Percentiles rank a stretch among this genome's conserved stretches.
Evolutionary conservation across 2,329 filamentous ascomycete species (phyloP).

Genomic region (Sporothrix protearum): DNA sequence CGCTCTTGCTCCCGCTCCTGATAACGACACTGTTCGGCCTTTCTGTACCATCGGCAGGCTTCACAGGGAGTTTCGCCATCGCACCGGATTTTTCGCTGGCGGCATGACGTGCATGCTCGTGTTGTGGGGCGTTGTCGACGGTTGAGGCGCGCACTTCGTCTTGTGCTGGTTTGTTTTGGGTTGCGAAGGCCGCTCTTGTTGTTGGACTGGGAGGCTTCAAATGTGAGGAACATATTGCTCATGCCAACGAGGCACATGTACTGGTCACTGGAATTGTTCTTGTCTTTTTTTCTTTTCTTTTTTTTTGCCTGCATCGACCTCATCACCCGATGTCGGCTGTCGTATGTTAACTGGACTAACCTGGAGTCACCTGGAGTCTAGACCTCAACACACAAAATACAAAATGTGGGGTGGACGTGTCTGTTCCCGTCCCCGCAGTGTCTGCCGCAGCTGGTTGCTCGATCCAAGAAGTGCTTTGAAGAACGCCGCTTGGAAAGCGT

Average conservation of each 20-base stretch:
- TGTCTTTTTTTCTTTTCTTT: too few relatives aligned
- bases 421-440: not conserved
- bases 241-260: too few relatives aligned
- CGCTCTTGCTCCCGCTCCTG: not conserved
- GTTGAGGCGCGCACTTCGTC: slow-evolving; percentile 9
- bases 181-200: slow-evolving; percentile 4
- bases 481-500: not conserved
- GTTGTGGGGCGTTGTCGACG: not conserved
- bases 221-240: slow-evolving; percentile 7
- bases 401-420: not conserved
- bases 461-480: not conserved
- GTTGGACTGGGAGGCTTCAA: not conserved
- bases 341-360: too few relatives aligned
- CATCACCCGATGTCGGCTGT: not conserved
- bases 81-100: not conserved
- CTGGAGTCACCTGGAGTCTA: not conserved
- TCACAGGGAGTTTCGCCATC: slow-evolving; percentile 2
- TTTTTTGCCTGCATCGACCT: too few relatives aligned
- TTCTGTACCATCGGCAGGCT: slow-evolving; percentile 8
- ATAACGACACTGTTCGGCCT: slow-evolving; percentile 6
- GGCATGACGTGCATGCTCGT: slow-evolving; percentile 1
- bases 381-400: not conserved
- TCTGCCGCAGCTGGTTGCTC: not conserved
- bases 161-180: not conserved
- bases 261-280: not conserved